Conservation (phyloP, 1,284 basidiomycete species). For the Hemileia vastatrix region DNA sequence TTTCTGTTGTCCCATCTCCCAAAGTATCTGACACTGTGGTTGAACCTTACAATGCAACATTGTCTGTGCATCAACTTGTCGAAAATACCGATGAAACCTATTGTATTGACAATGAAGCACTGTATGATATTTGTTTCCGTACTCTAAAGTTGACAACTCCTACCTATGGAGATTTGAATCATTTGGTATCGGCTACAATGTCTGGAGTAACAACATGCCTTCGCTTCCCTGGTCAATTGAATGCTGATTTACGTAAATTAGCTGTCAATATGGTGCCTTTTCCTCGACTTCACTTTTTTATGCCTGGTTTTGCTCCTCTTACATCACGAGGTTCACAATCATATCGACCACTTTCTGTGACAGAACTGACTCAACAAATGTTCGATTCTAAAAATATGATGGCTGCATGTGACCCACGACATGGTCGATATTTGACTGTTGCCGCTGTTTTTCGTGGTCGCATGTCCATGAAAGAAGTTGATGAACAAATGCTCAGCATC, state of each 20-base stretch:
- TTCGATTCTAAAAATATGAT: conserved; percentile 45
- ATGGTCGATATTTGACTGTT: conserved; percentile 42
- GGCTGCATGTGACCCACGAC: conserved; percentile 44
- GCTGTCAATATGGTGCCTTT: conserved; percentile 41
- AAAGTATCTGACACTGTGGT: conserved; percentile 57
- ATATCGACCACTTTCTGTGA: too few relatives aligned
- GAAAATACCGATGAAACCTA: conserved; percentile 58
- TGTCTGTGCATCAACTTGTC: conserved; percentile 55
- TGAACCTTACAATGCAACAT: conserved; percentile 78
- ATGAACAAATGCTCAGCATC: conserved; percentile 41
- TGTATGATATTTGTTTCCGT: conserved; percentile 50
- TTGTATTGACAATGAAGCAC: conserved; percentile 85
- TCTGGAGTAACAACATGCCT: conserved; percentile 43
- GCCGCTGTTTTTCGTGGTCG: conserved; percentile 45
- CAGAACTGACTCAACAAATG: conserved; percentile 43
- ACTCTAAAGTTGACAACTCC: conserved; percentile 34
- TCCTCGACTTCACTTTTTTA: conserved; percentile 39
- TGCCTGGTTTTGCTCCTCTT: conserved; percentile 48
- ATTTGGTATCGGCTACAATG: conserved; percentile 42
- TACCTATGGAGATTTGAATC: conserved; percentile 35
- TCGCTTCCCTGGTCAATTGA: conserved; percentile 40
- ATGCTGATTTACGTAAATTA: conserved; percentile 37
- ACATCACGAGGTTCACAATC: conserved; percentile 86
- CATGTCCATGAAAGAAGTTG: too few relatives aligned
- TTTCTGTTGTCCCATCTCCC: conserved; percentile 55